phyloP scores from a whole-genome alignment of 2,329 filamentous ascomycete genomes.

The Colletotrichum brevisporum region DNA sequence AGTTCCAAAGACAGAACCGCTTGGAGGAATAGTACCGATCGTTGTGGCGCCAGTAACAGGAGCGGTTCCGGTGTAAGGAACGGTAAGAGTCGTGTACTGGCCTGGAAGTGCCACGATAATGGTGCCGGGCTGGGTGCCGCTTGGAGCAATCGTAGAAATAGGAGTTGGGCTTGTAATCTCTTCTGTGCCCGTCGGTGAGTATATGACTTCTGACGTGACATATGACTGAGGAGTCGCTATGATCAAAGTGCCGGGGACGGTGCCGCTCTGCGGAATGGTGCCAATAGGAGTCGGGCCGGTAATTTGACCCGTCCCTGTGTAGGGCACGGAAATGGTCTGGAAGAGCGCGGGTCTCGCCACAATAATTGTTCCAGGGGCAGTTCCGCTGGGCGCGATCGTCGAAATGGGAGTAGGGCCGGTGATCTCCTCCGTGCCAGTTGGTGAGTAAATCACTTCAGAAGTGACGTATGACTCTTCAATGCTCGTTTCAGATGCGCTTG shows the following conservation, averaged over 20 bases:
- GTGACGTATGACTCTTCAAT: conserved; percentile 6
- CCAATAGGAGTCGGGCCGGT: conserved; percentile 9
- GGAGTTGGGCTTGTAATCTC: not conserved
- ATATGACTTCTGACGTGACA: not conserved
- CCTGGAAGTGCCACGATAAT: conserved; percentile 6
- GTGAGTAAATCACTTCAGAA: conserved; percentile 23
- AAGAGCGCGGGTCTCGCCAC: conserved; percentile 20
- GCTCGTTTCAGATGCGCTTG: not conserved
- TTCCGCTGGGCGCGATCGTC: conserved; percentile 26
- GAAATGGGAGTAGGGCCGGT: conserved; percentile 13
- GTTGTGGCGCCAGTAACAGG: not conserved
- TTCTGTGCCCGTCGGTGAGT: not conserved
- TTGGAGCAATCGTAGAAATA: conserved; percentile 3
- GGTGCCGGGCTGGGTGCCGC: conserved; percentile 1
- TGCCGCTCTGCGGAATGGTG: conserved; percentile 16
- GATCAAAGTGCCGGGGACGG: conserved; percentile 13
- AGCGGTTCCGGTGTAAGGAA: not conserved
- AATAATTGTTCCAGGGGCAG: conserved; percentile 26
- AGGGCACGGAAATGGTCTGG: conserved; percentile 10
- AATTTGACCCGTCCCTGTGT: conserved; percentile 9
- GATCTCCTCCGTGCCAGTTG: conserved; percentile 19
- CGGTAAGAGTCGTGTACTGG: not conserved
- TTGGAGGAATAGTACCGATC: not conserved
- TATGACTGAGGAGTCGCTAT: conserved; percentile 2
- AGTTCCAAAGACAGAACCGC: not conserved